These are phyloP conservation scores for Vickermania spadyakhi DNA, from an alignment of 208 protist genomes.

Conservation along the genomic window DNA sequence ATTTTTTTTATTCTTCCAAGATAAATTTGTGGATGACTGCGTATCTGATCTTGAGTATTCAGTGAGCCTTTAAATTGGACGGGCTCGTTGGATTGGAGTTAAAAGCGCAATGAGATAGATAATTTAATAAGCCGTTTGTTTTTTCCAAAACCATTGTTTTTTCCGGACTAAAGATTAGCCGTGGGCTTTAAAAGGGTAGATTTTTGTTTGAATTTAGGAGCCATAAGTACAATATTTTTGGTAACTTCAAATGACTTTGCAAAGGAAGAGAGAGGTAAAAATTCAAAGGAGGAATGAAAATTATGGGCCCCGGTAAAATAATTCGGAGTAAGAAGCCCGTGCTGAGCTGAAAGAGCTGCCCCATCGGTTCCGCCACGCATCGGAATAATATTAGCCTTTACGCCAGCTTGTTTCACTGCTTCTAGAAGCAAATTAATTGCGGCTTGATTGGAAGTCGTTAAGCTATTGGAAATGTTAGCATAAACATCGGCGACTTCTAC, in stretches of 20 bases:
- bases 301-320: conserved; percentile 86
- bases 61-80: no score
- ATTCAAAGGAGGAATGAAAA: conserved; percentile 84
- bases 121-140: no score
- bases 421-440: conserved; percentile 67
- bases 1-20: no score
- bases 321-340: conserved; percentile 70
- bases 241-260: conserved; percentile 76
- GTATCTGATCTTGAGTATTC: no score
- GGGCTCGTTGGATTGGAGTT: no score
- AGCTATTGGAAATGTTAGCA: conserved; percentile 58
- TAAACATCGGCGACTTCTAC: conserved; percentile 60
- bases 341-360: conserved; percentile 41
- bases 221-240: conserved; percentile 52
- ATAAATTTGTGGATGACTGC: no score
- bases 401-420: conserved; percentile 34
- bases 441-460: conserved; percentile 35
- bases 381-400: conserved; percentile 61
- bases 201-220: no score
- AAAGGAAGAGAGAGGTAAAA: conserved; percentile 73
- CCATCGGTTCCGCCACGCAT: conserved; percentile 85
- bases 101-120: no score
- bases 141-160: no score
- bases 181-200: no score
- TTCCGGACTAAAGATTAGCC: no score